Base-by-base conservation (phyloP, 371 early-diverging fungal genomes). In the Mucor lusitanicus region DNA sequence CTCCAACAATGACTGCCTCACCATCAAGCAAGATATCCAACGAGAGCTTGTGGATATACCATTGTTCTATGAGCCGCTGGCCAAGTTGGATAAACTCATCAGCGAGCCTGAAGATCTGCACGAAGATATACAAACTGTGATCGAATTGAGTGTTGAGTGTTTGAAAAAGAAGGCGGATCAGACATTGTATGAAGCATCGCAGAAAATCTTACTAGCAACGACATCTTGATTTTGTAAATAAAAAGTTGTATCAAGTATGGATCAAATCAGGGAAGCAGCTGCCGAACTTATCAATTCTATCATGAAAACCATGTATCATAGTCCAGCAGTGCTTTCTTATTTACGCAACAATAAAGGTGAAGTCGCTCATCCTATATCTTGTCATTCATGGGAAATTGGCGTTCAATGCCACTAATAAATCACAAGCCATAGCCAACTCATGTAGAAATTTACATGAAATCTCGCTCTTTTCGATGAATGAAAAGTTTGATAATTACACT, bases 51-150 rank as follows among this genome's bases (percentile, higher is more conserved):
- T 61, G 1, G 55, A 35, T 3, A 70, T 53, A 7, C 68, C 70
- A 6, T 37, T 76, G 12, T 68, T 71, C 5, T 79, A 76, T 58
- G 72, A 73, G 9, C 59, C 79, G 3, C 55, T 79, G 11, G 62
- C 59, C 6, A 71, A 68, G 28, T 27, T 79, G 15, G 44, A 33
- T 9, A 63, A 64, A 21, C 40, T 74, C 3, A 64, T 64, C 2
- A 37, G 56, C 19, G 58, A 63, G n/a, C 59, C 61, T 3, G 67
- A 70, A 44, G 70, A 67, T 13, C 44, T 74, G 21, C 65, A 64
- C 27, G 67, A 74, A 44, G 74, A 74, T 62, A 67, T 67, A 5
- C 67, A 70, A n/a, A 27, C 68, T 0, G 60, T 61, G 0, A 63
- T 70, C 23, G 70, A 74, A 27, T 33, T 65, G 8, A 59, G 74